Base-by-base conservation (phyloP, 169 alveolate species). In the Eimeria acervulina region DNA sequence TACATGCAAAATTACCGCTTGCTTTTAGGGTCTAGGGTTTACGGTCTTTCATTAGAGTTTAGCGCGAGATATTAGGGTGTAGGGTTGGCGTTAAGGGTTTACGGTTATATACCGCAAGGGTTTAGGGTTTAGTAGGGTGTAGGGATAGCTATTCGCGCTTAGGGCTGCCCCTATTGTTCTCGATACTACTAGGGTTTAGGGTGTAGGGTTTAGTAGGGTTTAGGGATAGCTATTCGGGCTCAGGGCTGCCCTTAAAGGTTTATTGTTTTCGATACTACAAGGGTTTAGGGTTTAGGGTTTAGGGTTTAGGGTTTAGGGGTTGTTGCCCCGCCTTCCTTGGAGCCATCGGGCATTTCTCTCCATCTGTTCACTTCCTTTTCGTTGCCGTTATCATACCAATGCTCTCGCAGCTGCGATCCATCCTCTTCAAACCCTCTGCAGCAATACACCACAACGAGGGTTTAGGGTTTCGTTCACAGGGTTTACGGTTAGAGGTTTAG, bases 381-480 rank as follows among this genome's bases (percentile, higher is more conserved):
- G 47, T 2, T 15, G n/a, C 96, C 96, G 44, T 93, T 93, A 63
- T 93, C 96, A 44, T 93, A 93, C 96, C 96, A 93, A 33, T 63
- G 78, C 88, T 93, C 96, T 26, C 33, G 59, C 52, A 28, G 84
- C 72, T n/a, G 63, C 31, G 87, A 19, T n/a, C 95, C 87, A 23
- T 42, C 51, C 38, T 63, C 87, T 28, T 55, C 78, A 44, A 51
- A 21, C 91, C 74, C 68, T 51, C 91, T 83, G 68, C 47, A n/a
- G 91, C 19, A 42, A n/a, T 26, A 7, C 12, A 74, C 12, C 44
- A 4, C 55, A 3, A 13, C 15, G 47, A 40, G 28, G 52, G 89
- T 78, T 28, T 40, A 40, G 59, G 61, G 19, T 40, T 78, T 40
- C 1, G 52, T 12, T 12, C 7, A 38, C 19, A n/a, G 47, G 28